These are phyloP conservation scores for Salix dunnii DNA, from an alignment of 345 rosid species.

Conservation along the genomic window DNA sequence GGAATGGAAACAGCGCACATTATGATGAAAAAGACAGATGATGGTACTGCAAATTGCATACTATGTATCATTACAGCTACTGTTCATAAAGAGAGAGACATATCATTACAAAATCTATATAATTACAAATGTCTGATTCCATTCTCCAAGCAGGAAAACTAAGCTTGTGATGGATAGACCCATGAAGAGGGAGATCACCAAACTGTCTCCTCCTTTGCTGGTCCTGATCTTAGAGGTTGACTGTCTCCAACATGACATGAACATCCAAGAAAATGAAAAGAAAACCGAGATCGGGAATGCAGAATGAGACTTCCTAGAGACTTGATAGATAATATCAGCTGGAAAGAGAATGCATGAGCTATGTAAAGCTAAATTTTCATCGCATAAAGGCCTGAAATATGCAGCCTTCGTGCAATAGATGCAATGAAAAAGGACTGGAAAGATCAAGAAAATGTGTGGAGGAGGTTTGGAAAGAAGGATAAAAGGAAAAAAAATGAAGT, in stretches of 20 bases:
- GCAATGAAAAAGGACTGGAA: conserved; percentile 9
- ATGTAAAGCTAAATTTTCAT: conserved; percentile 2
- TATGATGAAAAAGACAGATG: conserved; percentile 2
- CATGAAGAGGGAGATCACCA: conserved; percentile 52
- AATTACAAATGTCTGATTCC: conserved; percentile 19
- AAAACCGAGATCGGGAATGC: not conserved
- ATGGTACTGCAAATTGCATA: conserved; percentile 12
- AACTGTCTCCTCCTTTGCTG: conserved; percentile 51
- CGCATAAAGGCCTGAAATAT: conserved; percentile 43
- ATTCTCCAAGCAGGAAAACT: conserved; percentile 41
- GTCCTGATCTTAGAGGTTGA: conserved; percentile 17
- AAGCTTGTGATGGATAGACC: conserved; percentile 39
- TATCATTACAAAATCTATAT: conserved; percentile 19
- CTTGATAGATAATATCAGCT: not conserved
- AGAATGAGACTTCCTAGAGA: not conserved
- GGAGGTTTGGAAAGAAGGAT: not conserved
- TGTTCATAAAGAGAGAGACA: conserved; percentile 1
- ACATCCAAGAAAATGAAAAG: conserved; percentile 6
- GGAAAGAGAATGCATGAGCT: conserved; percentile 11
- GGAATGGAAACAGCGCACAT: not conserved
- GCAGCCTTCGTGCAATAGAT: conserved; percentile 33
- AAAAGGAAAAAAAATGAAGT: not conserved
- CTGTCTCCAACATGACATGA: conserved; percentile 16
- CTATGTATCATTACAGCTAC: conserved; percentile 8
- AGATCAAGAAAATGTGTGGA: not conserved